A percentile compares a stretch with the other conserved stretches of the same genome.
Evolutionary conservation across 306 rosid genomes (phyloP).

Genomic region (Rosa persica): DNA sequence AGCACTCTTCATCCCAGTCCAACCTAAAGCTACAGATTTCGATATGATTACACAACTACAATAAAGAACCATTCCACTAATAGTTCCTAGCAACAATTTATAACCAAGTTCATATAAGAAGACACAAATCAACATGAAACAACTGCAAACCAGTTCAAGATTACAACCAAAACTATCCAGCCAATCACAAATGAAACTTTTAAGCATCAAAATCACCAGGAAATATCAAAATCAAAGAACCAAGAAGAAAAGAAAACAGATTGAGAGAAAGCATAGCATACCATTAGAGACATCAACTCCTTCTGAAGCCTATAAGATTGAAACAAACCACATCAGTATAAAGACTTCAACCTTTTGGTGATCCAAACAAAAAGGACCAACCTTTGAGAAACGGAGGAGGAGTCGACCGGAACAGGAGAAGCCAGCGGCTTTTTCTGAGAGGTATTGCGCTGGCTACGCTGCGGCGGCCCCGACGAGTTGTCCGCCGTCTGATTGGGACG

Average conservation of each 20-base stretch:
- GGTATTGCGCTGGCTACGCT: conserved; percentile 35
- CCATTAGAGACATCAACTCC: conserved; percentile 99
- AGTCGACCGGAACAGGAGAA: conserved; percentile 58
- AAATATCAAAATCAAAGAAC: conserved; percentile 13
- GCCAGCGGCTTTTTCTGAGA: conserved; percentile 46
- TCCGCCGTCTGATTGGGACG: conserved; percentile 59
- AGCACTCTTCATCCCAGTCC: background rate
- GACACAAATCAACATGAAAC: background rate
- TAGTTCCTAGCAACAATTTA: background rate
- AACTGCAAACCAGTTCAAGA: background rate
- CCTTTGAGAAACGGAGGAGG: conserved; percentile 82
- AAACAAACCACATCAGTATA: conserved; percentile 8
- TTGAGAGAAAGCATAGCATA: conserved; percentile 29
- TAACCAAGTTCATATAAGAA: background rate
- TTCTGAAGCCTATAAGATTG: conserved; percentile 70
- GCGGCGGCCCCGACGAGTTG: conserved; percentile 54
- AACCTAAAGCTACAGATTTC: background rate
- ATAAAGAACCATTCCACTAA: background rate
- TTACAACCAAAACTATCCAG: background rate
- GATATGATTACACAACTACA: background rate
- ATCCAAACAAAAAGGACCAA: conserved; percentile 34
- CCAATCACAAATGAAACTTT: background rate
- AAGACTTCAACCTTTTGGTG: background rate
- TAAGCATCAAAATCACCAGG: background rate
- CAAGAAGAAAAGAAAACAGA: background rate